Evolutionary conservation across 2,329 filamentous ascomycete genomes (phyloP), one percentile per base, ranked within the genome.

Genomic region (Monosporascus sp.): DNA sequence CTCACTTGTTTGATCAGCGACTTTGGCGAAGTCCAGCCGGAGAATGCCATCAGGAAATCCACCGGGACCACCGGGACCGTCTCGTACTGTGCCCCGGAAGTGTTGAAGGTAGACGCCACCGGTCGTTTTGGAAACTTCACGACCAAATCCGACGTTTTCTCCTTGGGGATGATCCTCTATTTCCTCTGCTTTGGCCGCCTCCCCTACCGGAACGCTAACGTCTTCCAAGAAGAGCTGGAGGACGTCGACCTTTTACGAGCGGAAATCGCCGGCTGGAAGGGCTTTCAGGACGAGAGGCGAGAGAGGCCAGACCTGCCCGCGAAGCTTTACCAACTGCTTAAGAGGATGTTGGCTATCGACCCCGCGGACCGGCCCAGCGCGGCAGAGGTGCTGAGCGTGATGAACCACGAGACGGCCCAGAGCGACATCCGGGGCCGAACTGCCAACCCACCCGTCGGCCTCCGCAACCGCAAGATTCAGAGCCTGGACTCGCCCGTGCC

Each of bases 111-210:
- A 60, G 86, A 85, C 53, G 72, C 80, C 0, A 78, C 77, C 27
- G 93, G 93, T 0, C 80, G 80, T 1, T 93, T 89, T 62, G 91
- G 89, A 7, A 96, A 97, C 66, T 99, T 99, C 65, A 96, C 91
- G 0, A 92, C 90, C 26, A 99, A 97, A 67, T 97, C 92, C 0
- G 94, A 99, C 65, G 88, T 99, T n/a, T 99, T 99, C 70, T 97
- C 92, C 1, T 76, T 99, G 0, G 94, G 94, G 48, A 97, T 99
- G 93, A 97, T 97, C 52, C 79, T 99, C 3, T 96, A 97, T 70
- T 99, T 99, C 66, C 88, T 99, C 79, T 99, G 94, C 68, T 99
- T 99, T 67, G 90, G 88, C 1, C 81, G 87, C 47, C 78, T 99
- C 11, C 94, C 94, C 0, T 99, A 97, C 66, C 78, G 74, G 24